Evolutionary conservation across 495 filamentous ascomycete genomes (phyloP).

Genomic region (Daldinia childiae): DNA sequence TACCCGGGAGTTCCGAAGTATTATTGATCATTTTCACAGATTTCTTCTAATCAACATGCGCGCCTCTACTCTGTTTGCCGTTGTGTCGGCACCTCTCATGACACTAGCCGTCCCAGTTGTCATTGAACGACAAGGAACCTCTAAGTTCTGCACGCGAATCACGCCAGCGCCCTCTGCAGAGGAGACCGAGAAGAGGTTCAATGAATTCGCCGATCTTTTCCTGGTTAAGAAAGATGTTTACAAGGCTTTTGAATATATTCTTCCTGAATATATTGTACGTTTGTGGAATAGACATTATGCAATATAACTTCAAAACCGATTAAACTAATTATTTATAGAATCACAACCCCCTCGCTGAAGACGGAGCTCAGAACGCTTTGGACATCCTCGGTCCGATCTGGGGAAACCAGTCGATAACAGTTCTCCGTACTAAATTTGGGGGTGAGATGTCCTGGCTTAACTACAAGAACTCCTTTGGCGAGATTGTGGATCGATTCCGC

Average conservation of each 20-base stretch:
- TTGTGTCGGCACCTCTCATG: constrained; percentile 22
- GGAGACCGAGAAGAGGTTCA: constrained; percentile 43
- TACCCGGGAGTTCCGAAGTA: background rate
- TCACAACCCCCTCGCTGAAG: constrained; percentile 51
- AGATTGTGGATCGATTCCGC: constrained; percentile 51
- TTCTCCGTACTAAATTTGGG: constrained; percentile 44
- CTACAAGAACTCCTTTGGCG: constrained; percentile 44
- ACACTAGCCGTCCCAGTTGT: constrained; percentile 9
- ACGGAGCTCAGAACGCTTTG: constrained; percentile 51
- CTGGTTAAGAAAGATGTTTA: constrained; percentile 50
- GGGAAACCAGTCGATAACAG: constrained; percentile 40
- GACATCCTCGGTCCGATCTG: constrained; percentile 50
- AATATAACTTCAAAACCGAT: background rate
- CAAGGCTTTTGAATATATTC: constrained; percentile 51
- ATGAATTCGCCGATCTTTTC: constrained; percentile 50
- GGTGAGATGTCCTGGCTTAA: constrained; percentile 51
- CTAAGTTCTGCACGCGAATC: constrained; percentile 33
- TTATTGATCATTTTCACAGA: background rate
- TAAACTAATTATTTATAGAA: constrained; percentile 42
- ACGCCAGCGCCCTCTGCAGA: constrained; percentile 37
- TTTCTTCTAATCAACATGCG: constrained; percentile 16
- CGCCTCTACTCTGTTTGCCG: constrained; percentile 11
- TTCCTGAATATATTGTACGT: constrained; percentile 50
- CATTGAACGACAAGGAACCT: constrained; percentile 10
- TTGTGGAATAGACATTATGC: background rate